Evolutionary conservation across 768 basidiomycete genomes (phyloP), one percentile per base, ranked within the genome.

Genomic region (Termitomyces sp.): DNA sequence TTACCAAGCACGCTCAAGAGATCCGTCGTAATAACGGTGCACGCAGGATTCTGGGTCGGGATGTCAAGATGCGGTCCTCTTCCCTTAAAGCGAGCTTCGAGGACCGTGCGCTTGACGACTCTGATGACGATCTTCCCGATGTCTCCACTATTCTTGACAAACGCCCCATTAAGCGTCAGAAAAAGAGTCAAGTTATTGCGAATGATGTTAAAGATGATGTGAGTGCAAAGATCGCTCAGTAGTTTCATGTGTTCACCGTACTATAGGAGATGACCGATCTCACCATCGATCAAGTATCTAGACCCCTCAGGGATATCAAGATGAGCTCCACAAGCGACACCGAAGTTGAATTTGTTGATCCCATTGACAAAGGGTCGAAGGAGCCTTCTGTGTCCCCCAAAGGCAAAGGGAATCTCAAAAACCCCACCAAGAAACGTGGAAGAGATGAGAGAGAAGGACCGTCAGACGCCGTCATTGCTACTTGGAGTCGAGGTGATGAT

Each of bases 401-500:
- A 67, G 57, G 55, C 72, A 71, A 66, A 61, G 64, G 35, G 52
- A 64, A 41, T 64, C 53, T 25, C 25, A 56, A 52, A 27, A 55
- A 47, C 9, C 56, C 51, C 41, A 56, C 59, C 17, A 64, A 65
- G 30, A 63, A 66, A 28, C 66, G 67, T 17, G 64, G 61, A 5
- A 58, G 56, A 37, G 52, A 50, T 48, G 54, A 8, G 0, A 25
- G 40, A 28, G 68, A 69, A 42, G 71, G 70, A 19, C 73, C 72
- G 1, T 77, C 78, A 2, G 73, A 74, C 10, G 75, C 74, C 0
- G 68, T 81, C 14, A 63, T 86, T 35, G 75, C 74, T 1, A 79
- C 78, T 12, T 86, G 85, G 84, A 64, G 73, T n/a, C 76, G 75
- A 46, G 83, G 80, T 25, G 84, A 84, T 59, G 79, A 81, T 57